A percentile compares a stretch with the other conserved stretches of the same genome.
phyloP scores from a whole-genome alignment of 2,329 filamentous ascomycete genomes.

The Aspergillus versicolor region DNA sequence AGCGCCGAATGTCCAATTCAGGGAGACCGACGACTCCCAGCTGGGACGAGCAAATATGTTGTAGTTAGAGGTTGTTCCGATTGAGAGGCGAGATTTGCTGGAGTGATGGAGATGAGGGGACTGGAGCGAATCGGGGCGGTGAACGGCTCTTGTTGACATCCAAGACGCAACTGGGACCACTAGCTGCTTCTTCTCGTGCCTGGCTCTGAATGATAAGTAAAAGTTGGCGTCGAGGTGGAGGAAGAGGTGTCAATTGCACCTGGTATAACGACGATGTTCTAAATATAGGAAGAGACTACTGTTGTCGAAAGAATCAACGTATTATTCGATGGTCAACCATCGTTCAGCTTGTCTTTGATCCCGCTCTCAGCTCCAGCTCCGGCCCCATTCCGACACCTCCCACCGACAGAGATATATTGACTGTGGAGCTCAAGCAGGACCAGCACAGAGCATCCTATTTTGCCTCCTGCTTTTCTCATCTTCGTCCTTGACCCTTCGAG shows the following conservation, averaged over 20 bases:
- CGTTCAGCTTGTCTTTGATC: not conserved
- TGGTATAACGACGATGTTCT: not conserved
- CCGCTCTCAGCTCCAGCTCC: not conserved
- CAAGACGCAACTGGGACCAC: not conserved
- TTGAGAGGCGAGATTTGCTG: not conserved
- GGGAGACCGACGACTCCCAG: not conserved
- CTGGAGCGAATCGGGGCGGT: not conserved
- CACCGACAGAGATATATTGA: not conserved
- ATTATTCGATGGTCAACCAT: not conserved
- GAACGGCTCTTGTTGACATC: slow-evolving; percentile 1
- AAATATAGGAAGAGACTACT: not conserved
- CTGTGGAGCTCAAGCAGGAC: not conserved
- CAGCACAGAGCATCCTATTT: not conserved
- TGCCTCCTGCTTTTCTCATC: not conserved
- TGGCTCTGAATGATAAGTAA: not conserved
- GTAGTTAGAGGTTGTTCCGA: not conserved
- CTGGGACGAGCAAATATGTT: not conserved
- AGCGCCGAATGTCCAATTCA: not conserved
- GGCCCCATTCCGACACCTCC: not conserved
- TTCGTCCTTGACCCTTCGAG: not conserved
- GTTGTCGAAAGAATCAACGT: not conserved
- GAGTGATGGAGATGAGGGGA: not conserved
- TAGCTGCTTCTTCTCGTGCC: no score
- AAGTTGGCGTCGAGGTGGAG: not conserved
- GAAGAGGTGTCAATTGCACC: not conserved